phyloP scores from a whole-genome alignment of 1,139 yeast genomes.

The Taiozyma sp. region DNA sequence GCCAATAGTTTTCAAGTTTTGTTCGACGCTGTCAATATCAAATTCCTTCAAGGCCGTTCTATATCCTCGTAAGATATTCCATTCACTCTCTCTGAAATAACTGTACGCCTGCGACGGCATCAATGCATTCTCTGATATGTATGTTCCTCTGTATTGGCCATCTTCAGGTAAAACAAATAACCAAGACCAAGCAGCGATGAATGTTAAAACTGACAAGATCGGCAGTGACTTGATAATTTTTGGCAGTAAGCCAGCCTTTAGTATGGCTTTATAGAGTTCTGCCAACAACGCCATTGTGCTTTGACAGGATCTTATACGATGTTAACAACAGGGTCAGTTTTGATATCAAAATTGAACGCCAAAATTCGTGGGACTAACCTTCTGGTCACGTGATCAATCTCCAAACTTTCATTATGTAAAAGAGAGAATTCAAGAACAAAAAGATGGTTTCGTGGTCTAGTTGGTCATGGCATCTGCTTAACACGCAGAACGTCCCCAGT shows the following conservation, averaged over 20 bases:
- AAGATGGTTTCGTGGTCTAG: slow-evolving; percentile 83
- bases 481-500: slow-evolving; percentile 99
- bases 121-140: slow-evolving; percentile 92
- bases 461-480: slow-evolving; percentile 99
- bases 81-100: slow-evolving; percentile 89
- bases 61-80: slow-evolving; percentile 89
- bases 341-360: no score
- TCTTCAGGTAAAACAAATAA: slow-evolving; percentile 63
- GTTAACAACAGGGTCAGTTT: background rate
- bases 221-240: slow-evolving; percentile 57
- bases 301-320: background rate
- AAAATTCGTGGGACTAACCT: background rate
- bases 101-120: slow-evolving; percentile 96
- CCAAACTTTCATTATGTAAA: no score
- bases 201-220: slow-evolving; percentile 52
- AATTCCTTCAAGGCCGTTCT: slow-evolving; percentile 41
- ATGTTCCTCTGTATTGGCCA: slow-evolving; percentile 79
- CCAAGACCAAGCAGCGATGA: slow-evolving; percentile 63
- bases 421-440: background rate
- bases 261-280: slow-evolving; percentile 45
- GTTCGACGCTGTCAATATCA: slow-evolving; percentile 25
- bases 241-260: slow-evolving; percentile 56
- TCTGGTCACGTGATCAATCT: slow-evolving; percentile 26
- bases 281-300: slow-evolving; percentile 55
- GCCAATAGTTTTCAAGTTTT: slow-evolving; percentile 41